Conservation (phyloP, 495 filamentous ascomycete genomes). For the Penicillium atrosanguineum region DNA sequence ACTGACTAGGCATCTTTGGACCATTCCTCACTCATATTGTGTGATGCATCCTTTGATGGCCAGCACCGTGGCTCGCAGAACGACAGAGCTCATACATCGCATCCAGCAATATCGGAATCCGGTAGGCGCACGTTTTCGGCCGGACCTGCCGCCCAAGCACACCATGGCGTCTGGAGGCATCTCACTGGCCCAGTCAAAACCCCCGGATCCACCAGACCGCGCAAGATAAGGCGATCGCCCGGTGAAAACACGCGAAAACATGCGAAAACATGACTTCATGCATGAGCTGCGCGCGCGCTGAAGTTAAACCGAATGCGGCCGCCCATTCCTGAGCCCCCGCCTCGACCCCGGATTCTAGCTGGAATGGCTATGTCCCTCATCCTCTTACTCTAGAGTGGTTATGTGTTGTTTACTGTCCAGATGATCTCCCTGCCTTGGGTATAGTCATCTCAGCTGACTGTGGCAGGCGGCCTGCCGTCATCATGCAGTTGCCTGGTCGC, state of each 20-base stretch:
- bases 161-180: constrained; percentile 2
- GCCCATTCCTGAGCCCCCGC: constrained; percentile 5
- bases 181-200: constrained; percentile 1
- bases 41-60: background rate
- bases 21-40: background rate
- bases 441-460: constrained; percentile 7
- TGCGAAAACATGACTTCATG: background rate
- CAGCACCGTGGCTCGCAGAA: background rate
- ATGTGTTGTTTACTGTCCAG: constrained; percentile 1
- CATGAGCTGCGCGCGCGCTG: background rate
- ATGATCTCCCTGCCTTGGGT: constrained; percentile 1
- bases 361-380: background rate
- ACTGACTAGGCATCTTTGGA: background rate
- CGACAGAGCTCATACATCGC: background rate
- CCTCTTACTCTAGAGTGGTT: background rate
- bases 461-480: background rate
- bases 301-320: background rate
- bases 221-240: constrained; percentile 9
- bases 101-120: constrained; percentile 1
- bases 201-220: background rate
- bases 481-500: background rate
- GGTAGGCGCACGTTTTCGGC: constrained; percentile 8
- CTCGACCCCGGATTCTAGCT: constrained; percentile 1
- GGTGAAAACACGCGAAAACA: background rate
- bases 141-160: background rate